Conservation (phyloP, 495 filamentous ascomycete species). For the Achaetomiella virescens region DNA sequence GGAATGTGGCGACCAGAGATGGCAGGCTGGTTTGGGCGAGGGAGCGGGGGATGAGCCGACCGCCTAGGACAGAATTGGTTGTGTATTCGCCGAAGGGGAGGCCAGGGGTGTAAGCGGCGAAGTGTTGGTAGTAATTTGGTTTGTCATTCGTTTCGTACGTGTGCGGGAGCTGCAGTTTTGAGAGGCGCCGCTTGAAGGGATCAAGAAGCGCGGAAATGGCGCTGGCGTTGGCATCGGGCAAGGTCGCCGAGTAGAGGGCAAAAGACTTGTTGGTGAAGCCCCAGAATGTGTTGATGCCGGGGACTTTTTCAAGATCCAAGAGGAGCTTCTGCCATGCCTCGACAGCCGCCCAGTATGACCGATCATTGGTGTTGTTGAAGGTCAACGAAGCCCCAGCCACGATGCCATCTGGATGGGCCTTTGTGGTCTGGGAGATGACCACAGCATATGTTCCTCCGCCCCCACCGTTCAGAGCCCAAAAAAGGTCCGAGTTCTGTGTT, state of each 20-base stretch:
- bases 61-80: conserved; percentile 3
- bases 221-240: conserved; percentile 23
- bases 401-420: conserved; percentile 18
- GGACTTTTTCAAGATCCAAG: conserved; percentile 15
- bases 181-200: conserved; percentile 24
- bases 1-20: conserved; percentile 34
- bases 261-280: conserved; percentile 39
- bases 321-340: conserved; percentile 27
- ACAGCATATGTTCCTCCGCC: conserved; percentile 51
- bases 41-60: conserved; percentile 47
- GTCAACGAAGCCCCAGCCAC: conserved; percentile 14
- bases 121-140: background rate
- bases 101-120: background rate
- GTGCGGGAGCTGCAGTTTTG: conserved; percentile 21
- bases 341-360: conserved; percentile 39
- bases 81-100: background rate
- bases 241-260: conserved; percentile 31
- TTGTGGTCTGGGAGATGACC: conserved; percentile 42
- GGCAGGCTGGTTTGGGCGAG: conserved; percentile 34
- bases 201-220: conserved; percentile 22
- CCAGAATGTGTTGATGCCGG: conserved; percentile 35
- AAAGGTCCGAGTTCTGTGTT: conserved; percentile 47
- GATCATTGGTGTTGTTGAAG: conserved; percentile 19
- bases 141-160: conserved; percentile 25
- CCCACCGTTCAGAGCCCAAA: conserved; percentile 55